These are phyloP conservation scores for Fusarium graminum DNA, from an alignment of 2,329 filamentous ascomycete species.

Conservation along the genomic window DNA sequence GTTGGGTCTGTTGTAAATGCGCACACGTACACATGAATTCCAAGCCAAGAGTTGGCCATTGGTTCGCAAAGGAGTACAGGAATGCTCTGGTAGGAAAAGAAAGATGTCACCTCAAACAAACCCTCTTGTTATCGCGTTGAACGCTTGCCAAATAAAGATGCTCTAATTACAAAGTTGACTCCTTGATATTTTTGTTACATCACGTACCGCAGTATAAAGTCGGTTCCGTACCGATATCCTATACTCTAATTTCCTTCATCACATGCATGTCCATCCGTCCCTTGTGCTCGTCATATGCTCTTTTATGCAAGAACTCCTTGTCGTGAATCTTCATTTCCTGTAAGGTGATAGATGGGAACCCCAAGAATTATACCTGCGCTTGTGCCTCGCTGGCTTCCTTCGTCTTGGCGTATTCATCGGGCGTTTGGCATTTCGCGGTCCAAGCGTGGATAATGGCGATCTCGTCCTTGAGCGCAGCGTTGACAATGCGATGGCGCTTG, in stretches of 20 bases:
- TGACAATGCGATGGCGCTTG: conserved; percentile 88
- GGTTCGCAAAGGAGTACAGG: conserved; percentile 37
- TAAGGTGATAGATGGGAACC: neutral
- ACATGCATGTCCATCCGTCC: neutral
- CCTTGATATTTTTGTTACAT: conserved; percentile 23
- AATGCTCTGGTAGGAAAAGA: conserved; percentile 36
- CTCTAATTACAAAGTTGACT: conserved; percentile 40
- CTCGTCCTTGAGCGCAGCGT: conserved; percentile 84
- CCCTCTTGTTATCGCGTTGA: conserved; percentile 36
- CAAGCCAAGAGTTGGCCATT: conserved; percentile 23
- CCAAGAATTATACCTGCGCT: conserved; percentile 15
- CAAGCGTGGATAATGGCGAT: conserved; percentile 94
- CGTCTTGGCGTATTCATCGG: conserved; percentile 81
- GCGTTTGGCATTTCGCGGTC: conserved; percentile 94
- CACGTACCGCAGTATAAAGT: conserved; percentile 32
- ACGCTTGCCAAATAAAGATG: conserved; percentile 42
- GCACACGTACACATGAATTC: conserved; percentile 19
- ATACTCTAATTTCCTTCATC: conserved; percentile 7
- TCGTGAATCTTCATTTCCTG: neutral
- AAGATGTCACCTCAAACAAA: conserved; percentile 36
- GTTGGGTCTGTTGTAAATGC: conserved; percentile 57
- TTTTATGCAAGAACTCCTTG: conserved; percentile 24
- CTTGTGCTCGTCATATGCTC: conserved; percentile 6
- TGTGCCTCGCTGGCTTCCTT: conserved; percentile 30
- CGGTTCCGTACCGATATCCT: conserved; percentile 32